These are phyloP conservation scores for Fomes fomentarius DNA, from an alignment of 1,284 basidiomycete genomes.

Conservation along the genomic window DNA sequence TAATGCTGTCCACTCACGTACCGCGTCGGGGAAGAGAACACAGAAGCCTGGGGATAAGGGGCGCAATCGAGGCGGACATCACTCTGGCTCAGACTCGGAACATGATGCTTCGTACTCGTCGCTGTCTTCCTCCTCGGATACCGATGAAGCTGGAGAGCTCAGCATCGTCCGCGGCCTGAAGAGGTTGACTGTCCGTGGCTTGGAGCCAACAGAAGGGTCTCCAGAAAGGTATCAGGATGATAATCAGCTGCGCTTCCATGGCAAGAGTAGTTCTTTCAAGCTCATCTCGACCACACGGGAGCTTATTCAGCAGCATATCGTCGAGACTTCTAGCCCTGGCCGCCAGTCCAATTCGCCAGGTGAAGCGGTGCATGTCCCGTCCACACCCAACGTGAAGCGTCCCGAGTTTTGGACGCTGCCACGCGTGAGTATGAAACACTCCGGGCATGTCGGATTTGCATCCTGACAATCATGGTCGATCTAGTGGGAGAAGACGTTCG, in stretches of 20 bases:
- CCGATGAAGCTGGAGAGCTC: slow-evolving; percentile 33
- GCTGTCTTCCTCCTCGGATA: slow-evolving; percentile 40
- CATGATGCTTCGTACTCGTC: slow-evolving; percentile 22
- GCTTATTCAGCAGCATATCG: slow-evolving; percentile 53
- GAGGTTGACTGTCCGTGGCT: slow-evolving; percentile 41
- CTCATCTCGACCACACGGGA: slow-evolving; percentile 56
- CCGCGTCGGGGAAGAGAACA: slow-evolving; percentile 8
- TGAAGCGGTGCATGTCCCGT: slow-evolving; percentile 4
- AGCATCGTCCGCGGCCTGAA: slow-evolving; percentile 38
- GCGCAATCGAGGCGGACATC: slow-evolving; percentile 8
- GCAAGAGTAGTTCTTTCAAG: slow-evolving; percentile 60
- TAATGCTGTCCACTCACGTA: slow-evolving; percentile 3
- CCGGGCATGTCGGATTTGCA: background rate
- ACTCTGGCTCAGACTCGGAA: slow-evolving; percentile 16
- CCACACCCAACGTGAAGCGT: slow-evolving; percentile 15
- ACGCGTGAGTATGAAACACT: slow-evolving; percentile 18
- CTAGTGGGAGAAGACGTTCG: slow-evolving; percentile 66
- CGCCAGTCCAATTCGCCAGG: slow-evolving; percentile 16
- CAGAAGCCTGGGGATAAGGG: background rate
- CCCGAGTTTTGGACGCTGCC: slow-evolving; percentile 26
- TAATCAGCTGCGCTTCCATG: slow-evolving; percentile 56
- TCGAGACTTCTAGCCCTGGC: slow-evolving; percentile 30
- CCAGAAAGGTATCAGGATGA: slow-evolving; percentile 28
- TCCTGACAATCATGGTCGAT: background rate
- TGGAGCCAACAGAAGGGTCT: slow-evolving; percentile 36